Evolutionary conservation across 495 filamentous ascomycete genomes (phyloP).

Genomic region (Aspergillus sparsus): DNA sequence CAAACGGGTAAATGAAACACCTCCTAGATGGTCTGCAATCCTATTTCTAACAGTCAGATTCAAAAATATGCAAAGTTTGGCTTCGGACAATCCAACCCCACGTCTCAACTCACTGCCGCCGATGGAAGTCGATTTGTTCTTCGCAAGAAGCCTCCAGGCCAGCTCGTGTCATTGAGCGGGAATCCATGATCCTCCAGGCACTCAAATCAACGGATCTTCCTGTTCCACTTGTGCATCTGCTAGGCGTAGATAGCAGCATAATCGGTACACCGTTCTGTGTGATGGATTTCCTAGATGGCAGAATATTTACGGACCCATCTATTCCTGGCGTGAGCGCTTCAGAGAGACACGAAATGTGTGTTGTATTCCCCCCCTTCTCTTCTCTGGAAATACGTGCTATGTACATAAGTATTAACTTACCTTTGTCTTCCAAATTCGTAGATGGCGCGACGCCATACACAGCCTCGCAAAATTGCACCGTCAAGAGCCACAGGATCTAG

Average conservation of each 20-base stretch:
- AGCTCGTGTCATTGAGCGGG: constrained; percentile 92
- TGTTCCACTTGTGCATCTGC: constrained; percentile 78
- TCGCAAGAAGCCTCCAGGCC: constrained; percentile 93
- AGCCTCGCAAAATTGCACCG: constrained; percentile 84
- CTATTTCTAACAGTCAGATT: no score
- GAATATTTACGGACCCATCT: constrained; percentile 85
- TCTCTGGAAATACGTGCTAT: background rate
- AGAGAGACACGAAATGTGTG: constrained; percentile 68
- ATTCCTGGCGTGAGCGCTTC: constrained; percentile 70
- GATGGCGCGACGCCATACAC: constrained; percentile 73
- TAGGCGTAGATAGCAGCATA: constrained; percentile 78
- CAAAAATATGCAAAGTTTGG: no score
- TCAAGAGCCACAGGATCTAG: constrained; percentile 64
- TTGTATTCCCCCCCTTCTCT: constrained; percentile 10
- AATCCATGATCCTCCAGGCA: constrained; percentile 86
- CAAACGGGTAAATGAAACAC: no score
- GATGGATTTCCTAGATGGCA: constrained; percentile 90
- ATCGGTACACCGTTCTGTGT: constrained; percentile 94
- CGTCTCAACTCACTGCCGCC: constrained; percentile 78
- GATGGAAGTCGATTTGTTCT: constrained; percentile 73
- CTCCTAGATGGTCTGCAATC: no score
- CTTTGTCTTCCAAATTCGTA: no score
- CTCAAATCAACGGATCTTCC: constrained; percentile 78
- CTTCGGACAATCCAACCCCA: constrained; percentile 96
- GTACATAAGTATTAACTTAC: no score